These are phyloP conservation scores for Catunica adiposa DNA, from an alignment of 2,329 filamentous ascomycete species.

Conservation along the genomic window DNA sequence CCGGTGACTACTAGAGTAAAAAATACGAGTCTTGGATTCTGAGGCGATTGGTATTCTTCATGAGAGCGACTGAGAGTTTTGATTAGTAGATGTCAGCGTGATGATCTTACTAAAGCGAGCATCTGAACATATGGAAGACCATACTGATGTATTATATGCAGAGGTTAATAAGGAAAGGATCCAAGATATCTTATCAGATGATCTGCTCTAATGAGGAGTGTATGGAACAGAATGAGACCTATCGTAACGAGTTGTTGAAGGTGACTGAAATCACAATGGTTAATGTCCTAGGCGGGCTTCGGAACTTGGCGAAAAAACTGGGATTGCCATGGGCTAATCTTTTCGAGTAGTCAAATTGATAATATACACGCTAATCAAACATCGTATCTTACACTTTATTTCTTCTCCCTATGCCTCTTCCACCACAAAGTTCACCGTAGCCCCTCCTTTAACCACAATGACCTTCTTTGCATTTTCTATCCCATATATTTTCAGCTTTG, in stretches of 20 bases:
- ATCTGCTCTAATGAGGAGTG: neutral
- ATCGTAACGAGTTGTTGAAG: neutral
- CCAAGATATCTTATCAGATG: neutral
- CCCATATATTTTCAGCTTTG: constrained; percentile 19
- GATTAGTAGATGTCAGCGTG: too few relatives aligned
- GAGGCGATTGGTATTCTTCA: too few relatives aligned
- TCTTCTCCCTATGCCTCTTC: constrained; percentile 16
- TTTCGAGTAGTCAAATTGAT: too few relatives aligned
- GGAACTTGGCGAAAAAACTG: too few relatives aligned
- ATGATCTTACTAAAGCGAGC: too few relatives aligned
- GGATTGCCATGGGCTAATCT: too few relatives aligned
- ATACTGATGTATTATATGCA: neutral
- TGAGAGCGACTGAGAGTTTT: too few relatives aligned
- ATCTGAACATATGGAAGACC: too few relatives aligned
- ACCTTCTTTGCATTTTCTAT: constrained; percentile 41
- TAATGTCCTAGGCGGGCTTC: too few relatives aligned
- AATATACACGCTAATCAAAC: neutral
- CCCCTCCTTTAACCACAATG: constrained; percentile 50
- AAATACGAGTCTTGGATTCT: too few relatives aligned
- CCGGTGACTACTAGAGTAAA: too few relatives aligned
- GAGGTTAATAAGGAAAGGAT: neutral
- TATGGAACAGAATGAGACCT: neutral
- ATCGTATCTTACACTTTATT: constrained; percentile 2
- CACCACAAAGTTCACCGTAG: constrained; percentile 58
- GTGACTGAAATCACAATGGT: too few relatives aligned